Base-by-base conservation (phyloP, 306 rosid genomes). In the Cicer pinnatifidum region DNA sequence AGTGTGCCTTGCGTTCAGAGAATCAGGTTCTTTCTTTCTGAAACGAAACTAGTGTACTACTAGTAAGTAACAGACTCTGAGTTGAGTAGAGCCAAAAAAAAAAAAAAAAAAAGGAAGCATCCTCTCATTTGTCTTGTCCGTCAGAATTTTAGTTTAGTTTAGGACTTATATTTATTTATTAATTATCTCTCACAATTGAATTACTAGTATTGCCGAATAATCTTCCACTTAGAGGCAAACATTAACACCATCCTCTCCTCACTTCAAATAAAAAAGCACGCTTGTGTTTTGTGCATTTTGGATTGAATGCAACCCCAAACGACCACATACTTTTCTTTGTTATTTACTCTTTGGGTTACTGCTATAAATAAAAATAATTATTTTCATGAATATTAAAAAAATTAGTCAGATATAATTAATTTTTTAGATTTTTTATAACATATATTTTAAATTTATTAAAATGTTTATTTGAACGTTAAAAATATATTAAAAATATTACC, bases 11-110 rank as follows among this genome's bases (percentile, higher is more conserved):
- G 76, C 43, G 83, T 82, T 76, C 77, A 81, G 83, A 85, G 97
- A 82, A 88, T 87, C 90, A 77, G 91, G 84, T 90, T 86, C 97
- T 86, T 67, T 74, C 23, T 11, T 23, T 57, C 13, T 59, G 73
- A 46, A 50, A 66, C 51, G 28, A 68, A 53, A 65, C 6, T 45
- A 45, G 19, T 11, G 62, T 28, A 16, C 38, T 5, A 23, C 37
- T 54, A 9, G 37, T 57, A 16, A 53, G 77, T 50, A 80, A 71
- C 73, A 19, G 58, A 69, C 33, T 67, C 52, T 15, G 40, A 20
- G 51, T 37, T 28, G 9, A 23, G 28, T 23, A 1, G 3, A 52
- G 48, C 56, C 16, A 50, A 52, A 58, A 62, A 7, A n/a, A 19
- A 35, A 67, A 28, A 46, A 56, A 45, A 33, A 12, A 67, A 28